Conservation (phyloP, 2,329 filamentous ascomycete species). For the Pseudogymnoascus pannorum region DNA sequence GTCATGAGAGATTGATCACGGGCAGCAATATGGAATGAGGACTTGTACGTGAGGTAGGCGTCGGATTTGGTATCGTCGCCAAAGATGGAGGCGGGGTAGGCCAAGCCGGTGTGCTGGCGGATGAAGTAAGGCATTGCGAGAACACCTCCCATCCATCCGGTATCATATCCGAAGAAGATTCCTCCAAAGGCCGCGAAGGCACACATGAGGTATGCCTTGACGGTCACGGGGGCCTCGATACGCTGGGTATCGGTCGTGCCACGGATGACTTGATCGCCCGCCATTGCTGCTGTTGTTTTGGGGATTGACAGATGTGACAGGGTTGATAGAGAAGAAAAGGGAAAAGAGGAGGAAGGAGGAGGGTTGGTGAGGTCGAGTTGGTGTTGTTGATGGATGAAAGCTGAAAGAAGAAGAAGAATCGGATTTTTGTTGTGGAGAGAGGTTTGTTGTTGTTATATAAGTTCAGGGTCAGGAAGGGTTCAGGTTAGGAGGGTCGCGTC, state of each 20-base stretch:
- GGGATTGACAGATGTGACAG: not conserved
- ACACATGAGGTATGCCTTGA: conserved; percentile 61
- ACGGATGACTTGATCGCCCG: not conserved
- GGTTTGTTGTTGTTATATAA: conserved; percentile 6
- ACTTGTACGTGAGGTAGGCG: conserved; percentile 13
- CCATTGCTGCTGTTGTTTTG: conserved; percentile 6
- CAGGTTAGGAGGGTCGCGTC: not conserved
- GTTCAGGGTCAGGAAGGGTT: conserved; percentile 1
- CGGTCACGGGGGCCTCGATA: conserved; percentile 60
- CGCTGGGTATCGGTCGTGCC: conserved; percentile 43
- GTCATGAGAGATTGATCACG: conserved; percentile 55
- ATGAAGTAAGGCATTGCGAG: conserved; percentile 39
- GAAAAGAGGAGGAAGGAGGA: not conserved
- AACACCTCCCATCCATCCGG: conserved; percentile 65
- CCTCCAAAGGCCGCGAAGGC: conserved; percentile 63
- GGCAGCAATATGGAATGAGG: conserved; percentile 33
- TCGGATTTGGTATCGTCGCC: conserved; percentile 16
- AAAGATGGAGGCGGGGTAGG: conserved; percentile 19
- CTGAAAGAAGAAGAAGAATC: not conserved
- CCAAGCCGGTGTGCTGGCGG: conserved; percentile 19
- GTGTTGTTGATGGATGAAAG: not conserved
- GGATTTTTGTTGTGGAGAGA: not conserved
- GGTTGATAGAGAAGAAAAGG: not conserved
- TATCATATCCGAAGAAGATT: conserved; percentile 56
- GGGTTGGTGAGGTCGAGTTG: not conserved